Conservation (phyloP, 2,329 filamentous ascomycete genomes). For the Epichloe hybrida region DNA sequence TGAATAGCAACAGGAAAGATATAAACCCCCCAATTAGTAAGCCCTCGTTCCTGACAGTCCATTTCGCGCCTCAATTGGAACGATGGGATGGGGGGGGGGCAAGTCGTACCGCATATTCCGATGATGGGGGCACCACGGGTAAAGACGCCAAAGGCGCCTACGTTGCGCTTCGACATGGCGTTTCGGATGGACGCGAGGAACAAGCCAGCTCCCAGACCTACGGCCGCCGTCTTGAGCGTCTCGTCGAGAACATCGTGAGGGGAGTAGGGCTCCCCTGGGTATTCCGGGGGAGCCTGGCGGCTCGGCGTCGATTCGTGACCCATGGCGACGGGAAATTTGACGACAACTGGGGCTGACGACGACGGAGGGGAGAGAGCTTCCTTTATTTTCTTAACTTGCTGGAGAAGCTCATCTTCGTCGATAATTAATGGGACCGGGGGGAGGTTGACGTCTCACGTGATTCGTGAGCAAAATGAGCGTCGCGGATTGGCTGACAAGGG, state of each 20-base stretch:
- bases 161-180: conserved; percentile 68
- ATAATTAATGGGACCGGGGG: neutral
- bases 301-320: conserved; percentile 17
- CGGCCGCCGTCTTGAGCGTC: conserved; percentile 48
- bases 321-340: conserved; percentile 16
- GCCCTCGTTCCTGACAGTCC: too few relatives aligned
- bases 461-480: conserved; percentile 20
- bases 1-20: conserved; percentile 23
- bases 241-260: conserved; percentile 61
- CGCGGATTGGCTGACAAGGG: conserved; percentile 16
- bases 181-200: conserved; percentile 72
- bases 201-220: conserved; percentile 55
- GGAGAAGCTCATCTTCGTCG: neutral
- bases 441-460: conserved; percentile 19
- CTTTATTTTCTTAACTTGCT: too few relatives aligned
- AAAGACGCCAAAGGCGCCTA: conserved; percentile 69
- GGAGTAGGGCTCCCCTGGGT: conserved; percentile 39
- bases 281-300: conserved; percentile 13
- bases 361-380: neutral
- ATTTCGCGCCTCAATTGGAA: neutral
- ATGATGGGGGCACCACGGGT: conserved; percentile 66
- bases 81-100: neutral
- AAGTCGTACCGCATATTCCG: conserved; percentile 27
- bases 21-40: neutral
- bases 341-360: conserved; percentile 2